Evolutionary conservation across 1,139 yeast species (phyloP).

Genomic region (Wickerhamomyces sp.): DNA sequence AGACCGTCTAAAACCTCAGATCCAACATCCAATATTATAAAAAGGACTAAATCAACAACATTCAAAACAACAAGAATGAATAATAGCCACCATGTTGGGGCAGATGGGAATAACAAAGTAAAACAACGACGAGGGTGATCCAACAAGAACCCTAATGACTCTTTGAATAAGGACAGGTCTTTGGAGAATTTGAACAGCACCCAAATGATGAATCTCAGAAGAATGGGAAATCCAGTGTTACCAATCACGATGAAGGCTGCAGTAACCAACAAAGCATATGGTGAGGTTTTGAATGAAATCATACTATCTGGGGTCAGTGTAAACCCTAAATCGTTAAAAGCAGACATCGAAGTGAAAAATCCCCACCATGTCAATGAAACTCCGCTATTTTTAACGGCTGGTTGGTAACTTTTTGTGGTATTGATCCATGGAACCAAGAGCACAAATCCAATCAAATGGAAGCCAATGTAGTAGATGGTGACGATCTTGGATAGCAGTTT

Average conservation of each 20-base stretch:
- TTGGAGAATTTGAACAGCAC: conserved; percentile 60
- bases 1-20: conserved; percentile 42
- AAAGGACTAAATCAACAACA: conserved; percentile 71
- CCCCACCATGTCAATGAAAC: conserved; percentile 89
- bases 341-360: conserved; percentile 69
- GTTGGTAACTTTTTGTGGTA: conserved; percentile 36
- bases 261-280: conserved; percentile 58
- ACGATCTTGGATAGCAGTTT: conserved; percentile 70
- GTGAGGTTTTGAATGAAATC: conserved; percentile 55
- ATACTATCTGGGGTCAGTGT: conserved; percentile 79
- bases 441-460: conserved; percentile 56
- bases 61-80: conserved; percentile 68
- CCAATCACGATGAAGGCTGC: conserved; percentile 79
- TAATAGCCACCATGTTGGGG: conserved; percentile 94
- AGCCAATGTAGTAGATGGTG: conserved; percentile 65
- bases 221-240: conserved; percentile 87
- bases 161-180: conserved; percentile 60
- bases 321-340: conserved; percentile 80
- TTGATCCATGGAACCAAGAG: conserved; percentile 67
- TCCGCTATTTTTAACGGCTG: conserved; percentile 46
- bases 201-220: conserved; percentile 81
- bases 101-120: conserved; percentile 83
- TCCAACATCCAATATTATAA: conserved; percentile 69
- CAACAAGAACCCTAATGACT: conserved; percentile 77
- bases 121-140: conserved; percentile 98